Base-by-base conservation (phyloP, 139 green algal genomes). In the Spirogloea muscicola region DNA sequence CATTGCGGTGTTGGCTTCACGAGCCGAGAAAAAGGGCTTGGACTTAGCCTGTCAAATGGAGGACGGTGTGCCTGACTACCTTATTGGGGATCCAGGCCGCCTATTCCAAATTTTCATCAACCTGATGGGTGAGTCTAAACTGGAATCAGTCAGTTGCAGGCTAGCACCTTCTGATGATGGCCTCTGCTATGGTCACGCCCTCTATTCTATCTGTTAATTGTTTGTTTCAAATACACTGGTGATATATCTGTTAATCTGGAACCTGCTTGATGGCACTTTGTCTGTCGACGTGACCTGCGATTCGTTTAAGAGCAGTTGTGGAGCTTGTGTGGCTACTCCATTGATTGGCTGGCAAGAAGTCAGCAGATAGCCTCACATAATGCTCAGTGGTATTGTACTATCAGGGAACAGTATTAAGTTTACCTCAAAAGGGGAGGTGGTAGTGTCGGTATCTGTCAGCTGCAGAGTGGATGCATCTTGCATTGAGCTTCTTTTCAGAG, bases 91-190 rank as follows among this genome's bases (percentile, higher is more conserved):
- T 51, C 68, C 68, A 21, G 51, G 51, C 16, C 68, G 68, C 5
- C 68, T 76, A 6, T 70, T 76, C 34, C 68, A 76, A 31, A 76
- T 76, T 21, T 76, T 76, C 49, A 44, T 76, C 49, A 76, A 76
- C 51, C 16, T 76, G 3, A 72, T 76, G 13, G 68, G 68, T 76
- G 4, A 10, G 60, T n/a, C n/a, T n/a, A n/a, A n/a, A n/a, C n/a
- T n/a, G n/a, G n/a, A n/a, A n/a, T n/a, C n/a, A n/a, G n/a, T n/a
- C n/a, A n/a, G n/a, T n/a, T n/a, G n/a, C n/a, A n/a, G n/a, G n/a
- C n/a, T n/a, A n/a, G n/a, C n/a, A n/a, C n/a, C n/a, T n/a, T n/a
- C n/a, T n/a, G n/a, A n/a, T n/a, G n/a, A n/a, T n/a, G n/a, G n/a
- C n/a, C n/a, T n/a, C n/a, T n/a, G n/a, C n/a, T n/a, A n/a, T n/a